Percentiles rank a stretch among this genome's conserved stretches.
phyloP scores from a whole-genome alignment of 2,329 filamentous ascomycete genomes.

The Emydomyces testavorans region DNA sequence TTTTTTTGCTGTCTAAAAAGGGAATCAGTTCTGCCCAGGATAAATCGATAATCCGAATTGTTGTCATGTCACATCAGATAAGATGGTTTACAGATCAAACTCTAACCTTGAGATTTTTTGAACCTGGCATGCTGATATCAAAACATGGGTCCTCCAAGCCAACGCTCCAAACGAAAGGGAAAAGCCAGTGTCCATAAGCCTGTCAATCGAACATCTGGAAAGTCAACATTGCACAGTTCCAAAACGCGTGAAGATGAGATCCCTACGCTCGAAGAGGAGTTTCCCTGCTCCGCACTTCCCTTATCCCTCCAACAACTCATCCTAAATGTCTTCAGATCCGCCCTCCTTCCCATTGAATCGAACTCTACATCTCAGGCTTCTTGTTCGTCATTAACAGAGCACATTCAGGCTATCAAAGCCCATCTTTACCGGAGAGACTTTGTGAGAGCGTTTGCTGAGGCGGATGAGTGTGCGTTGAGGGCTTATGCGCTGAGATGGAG shows the following conservation, averaged over 20 bases:
- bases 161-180: neutral
- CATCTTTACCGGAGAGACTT: constrained; percentile 84
- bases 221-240: neutral
- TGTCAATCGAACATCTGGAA: neutral
- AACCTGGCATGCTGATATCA: neutral
- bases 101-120: neutral
- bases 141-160: neutral
- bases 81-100: no score
- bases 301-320: constrained; percentile 55
- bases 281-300: constrained; percentile 27
- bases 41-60: neutral
- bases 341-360: constrained; percentile 45
- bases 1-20: constrained; percentile 1
- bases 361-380: constrained; percentile 24
- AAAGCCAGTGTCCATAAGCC: neutral
- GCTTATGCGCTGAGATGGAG: constrained; percentile 89
- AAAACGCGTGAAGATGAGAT: neutral
- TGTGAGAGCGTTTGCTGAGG: constrained; percentile 56
- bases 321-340: constrained; percentile 58
- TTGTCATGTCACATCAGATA: neutral
- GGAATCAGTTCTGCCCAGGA: no score
- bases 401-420: constrained; percentile 72
- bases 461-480: constrained; percentile 55
- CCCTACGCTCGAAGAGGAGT: neutral
- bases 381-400: constrained; percentile 33